Conservation (phyloP, 2,329 filamentous ascomycete species). For the Metarhizium sp. region DNA sequence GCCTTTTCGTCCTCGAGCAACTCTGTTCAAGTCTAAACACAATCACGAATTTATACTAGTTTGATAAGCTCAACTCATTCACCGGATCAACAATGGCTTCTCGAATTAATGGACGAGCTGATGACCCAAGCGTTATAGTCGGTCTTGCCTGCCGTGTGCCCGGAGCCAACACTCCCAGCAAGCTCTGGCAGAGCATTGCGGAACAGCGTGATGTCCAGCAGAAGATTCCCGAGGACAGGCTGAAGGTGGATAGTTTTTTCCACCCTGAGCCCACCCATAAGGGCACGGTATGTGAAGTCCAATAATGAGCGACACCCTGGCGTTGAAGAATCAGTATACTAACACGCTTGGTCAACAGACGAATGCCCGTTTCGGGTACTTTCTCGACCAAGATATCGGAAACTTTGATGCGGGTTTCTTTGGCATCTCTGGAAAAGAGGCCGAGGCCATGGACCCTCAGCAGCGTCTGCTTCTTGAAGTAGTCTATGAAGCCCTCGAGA, state of each 20-base stretch:
- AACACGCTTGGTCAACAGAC: not conserved
- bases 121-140: slow-evolving; percentile 17
- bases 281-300: slow-evolving; percentile 9
- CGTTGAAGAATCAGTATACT: not conserved
- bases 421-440: not conserved
- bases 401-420: not conserved
- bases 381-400: not conserved
- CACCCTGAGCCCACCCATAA: slow-evolving; percentile 21
- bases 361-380: slow-evolving; percentile 9
- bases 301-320: no score
- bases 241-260: slow-evolving; percentile 31
- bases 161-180: slow-evolving; percentile 14
- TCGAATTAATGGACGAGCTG: no score
- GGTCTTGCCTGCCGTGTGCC: slow-evolving; percentile 21
- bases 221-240: slow-evolving; percentile 33
- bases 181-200: slow-evolving; percentile 19
- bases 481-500: not conserved
- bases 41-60: not conserved
- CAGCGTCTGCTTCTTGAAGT: not conserved
- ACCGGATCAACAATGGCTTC: slow-evolving; percentile 10
- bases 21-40: not conserved
- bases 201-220: slow-evolving; percentile 23
- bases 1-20: not conserved
- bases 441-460: not conserved
- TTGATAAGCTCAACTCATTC: not conserved